Evolutionary conservation across 441 rosid species (phyloP).

Genomic region (Capsella rubella): DNA sequence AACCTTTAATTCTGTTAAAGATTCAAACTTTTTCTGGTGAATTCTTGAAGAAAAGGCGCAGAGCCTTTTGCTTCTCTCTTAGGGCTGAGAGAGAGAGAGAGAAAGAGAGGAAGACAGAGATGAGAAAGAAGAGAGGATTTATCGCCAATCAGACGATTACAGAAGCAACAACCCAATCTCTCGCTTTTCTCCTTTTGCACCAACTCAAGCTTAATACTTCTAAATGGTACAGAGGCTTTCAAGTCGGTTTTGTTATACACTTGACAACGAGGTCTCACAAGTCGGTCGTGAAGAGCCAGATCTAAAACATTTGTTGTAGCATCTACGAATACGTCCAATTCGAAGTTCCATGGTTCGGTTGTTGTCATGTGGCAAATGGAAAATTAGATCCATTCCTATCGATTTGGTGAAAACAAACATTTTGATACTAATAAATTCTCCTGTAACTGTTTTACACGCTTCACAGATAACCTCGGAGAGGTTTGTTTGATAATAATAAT

Average conservation of each 20-base stretch:
- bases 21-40: conserved; percentile 14
- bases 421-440: conserved; percentile 2
- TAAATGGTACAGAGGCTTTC: not conserved
- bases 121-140: conserved; percentile 37
- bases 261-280: not conserved
- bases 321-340: conserved; percentile 3
- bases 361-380: conserved; percentile 12
- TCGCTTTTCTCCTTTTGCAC: conserved; percentile 1
- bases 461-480: conserved; percentile 12
- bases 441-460: conserved; percentile 34
- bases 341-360: not conserved
- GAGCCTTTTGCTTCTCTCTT: conserved; percentile 35
- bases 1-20: conserved; percentile 7
- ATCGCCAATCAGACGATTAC: conserved; percentile 45
- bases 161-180: conserved; percentile 42
- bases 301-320: not conserved
- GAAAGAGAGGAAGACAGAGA: conserved; percentile 2
- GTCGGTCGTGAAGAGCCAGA: conserved; percentile 14
- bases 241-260: not conserved
- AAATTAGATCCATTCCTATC: not conserved
- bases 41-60: conserved; percentile 20
- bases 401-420: not conserved
- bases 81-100: conserved; percentile 36
- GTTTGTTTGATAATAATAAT: conserved; percentile 2
- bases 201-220: conserved; percentile 31